Percentiles rank a stretch among this genome's conserved stretches.
Evolutionary conservation across 148 eudicot species (phyloP).

Genomic region (Gaultheria prostrata): DNA sequence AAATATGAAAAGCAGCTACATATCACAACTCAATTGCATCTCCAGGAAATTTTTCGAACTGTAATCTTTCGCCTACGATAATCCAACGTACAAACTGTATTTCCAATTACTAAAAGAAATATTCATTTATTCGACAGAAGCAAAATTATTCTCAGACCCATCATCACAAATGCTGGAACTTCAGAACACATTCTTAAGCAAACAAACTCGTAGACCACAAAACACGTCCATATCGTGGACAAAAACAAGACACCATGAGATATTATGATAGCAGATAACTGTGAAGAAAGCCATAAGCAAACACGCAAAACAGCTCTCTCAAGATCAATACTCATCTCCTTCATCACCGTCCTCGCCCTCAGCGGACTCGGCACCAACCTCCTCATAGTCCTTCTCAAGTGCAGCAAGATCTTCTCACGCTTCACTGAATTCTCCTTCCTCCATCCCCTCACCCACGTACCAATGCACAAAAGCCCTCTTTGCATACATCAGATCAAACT

Average conservation of each 20-base stretch:
- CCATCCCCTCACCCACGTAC: slow-evolving; percentile 40
- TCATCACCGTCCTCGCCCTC: slow-evolving; percentile 29
- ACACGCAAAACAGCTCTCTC: too few relatives aligned
- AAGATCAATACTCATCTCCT: slow-evolving; percentile 19
- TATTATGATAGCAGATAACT: neutral
- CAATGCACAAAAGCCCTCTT: slow-evolving; percentile 37
- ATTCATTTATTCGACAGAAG: too few relatives aligned
- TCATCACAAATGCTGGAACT: neutral
- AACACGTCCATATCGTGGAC: neutral
- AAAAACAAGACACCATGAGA: neutral
- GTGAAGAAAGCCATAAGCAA: too few relatives aligned
- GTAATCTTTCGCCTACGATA: too few relatives aligned
- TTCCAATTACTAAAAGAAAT: too few relatives aligned
- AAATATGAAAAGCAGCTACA: too few relatives aligned
- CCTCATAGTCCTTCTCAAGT: slow-evolving; percentile 32
- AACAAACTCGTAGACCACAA: neutral
- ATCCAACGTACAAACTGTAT: too few relatives aligned
- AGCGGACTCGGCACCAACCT: slow-evolving; percentile 31
- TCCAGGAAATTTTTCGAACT: too few relatives aligned
- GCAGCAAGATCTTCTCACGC: slow-evolving; percentile 33
- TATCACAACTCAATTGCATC: too few relatives aligned
- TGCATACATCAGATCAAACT: slow-evolving; percentile 38
- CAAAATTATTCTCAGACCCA: too few relatives aligned
- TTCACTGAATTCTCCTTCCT: slow-evolving; percentile 35
- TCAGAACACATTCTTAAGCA: neutral